Percentiles rank a stretch among this genome's conserved stretches.
phyloP scores from a whole-genome alignment of 345 rosid species.

The Citrus trifoliata region DNA sequence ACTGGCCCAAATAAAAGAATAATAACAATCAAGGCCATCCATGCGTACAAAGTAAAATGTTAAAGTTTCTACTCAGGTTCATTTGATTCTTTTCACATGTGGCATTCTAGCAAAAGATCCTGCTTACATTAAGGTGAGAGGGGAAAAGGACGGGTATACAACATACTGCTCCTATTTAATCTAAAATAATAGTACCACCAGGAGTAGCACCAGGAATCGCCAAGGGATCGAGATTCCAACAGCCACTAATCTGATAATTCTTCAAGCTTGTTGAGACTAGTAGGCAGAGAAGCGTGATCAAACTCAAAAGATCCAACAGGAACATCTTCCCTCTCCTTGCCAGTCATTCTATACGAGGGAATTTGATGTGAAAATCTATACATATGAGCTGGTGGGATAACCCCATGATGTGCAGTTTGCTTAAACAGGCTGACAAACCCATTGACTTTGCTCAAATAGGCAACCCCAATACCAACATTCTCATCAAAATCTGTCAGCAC shows the following conservation, averaged over 20 bases:
- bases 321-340: constrained; percentile 66
- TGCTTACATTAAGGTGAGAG: neutral
- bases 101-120: neutral
- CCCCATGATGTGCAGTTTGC: constrained; percentile 26
- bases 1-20: neutral
- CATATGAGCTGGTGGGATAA: constrained; percentile 38
- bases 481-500: constrained; percentile 49
- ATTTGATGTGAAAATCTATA: constrained; percentile 74
- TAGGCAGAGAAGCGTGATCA: constrained; percentile 72
- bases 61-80: constrained; percentile 1
- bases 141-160: neutral
- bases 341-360: constrained; percentile 69
- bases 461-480: constrained; percentile 58
- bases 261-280: constrained; percentile 9
- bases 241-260: constrained; percentile 13
- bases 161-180: constrained; percentile 14
- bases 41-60: neutral
- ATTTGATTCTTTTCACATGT: constrained; percentile 1
- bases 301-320: constrained; percentile 76
- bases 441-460: constrained; percentile 61
- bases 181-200: constrained; percentile 12
- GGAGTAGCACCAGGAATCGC: constrained; percentile 23
- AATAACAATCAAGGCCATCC: neutral
- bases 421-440: constrained; percentile 74
- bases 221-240: constrained; percentile 47